Evolutionary conservation across 805 yeast species (phyloP).

Genomic region (Ogataea neopini): DNA sequence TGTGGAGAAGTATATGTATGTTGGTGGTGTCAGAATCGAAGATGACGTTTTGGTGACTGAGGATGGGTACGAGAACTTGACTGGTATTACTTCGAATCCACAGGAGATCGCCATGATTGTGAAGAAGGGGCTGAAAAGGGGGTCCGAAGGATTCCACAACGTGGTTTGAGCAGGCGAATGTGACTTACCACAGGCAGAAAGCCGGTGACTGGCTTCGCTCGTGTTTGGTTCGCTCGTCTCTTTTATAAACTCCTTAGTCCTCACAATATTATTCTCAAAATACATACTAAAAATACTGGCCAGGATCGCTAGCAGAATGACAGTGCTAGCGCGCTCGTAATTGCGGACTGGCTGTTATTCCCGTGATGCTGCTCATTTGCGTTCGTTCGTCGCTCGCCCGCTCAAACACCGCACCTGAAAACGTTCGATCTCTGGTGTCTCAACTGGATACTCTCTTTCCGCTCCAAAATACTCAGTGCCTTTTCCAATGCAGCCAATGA

Average conservation of each 20-base stretch:
- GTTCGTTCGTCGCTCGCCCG: background rate
- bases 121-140: slow-evolving; percentile 62
- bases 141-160: slow-evolving; percentile 62
- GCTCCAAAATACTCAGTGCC: slow-evolving; percentile 78
- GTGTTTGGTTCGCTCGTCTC: too few relatives aligned
- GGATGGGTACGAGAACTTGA: slow-evolving; percentile 77
- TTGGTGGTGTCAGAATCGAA: slow-evolving; percentile 98
- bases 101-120: slow-evolving; percentile 79
- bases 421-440: slow-evolving; percentile 84
- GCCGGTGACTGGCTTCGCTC: too few relatives aligned
- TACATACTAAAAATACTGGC: too few relatives aligned
- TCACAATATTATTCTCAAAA: too few relatives aligned
- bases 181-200: too few relatives aligned
- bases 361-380: too few relatives aligned
- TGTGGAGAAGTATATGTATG: slow-evolving; percentile 74
- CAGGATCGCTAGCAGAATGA: too few relatives aligned
- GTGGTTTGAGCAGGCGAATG: slow-evolving; percentile 22
- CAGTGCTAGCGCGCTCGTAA: too few relatives aligned
- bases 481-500: slow-evolving; percentile 75
- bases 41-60: slow-evolving; percentile 84
- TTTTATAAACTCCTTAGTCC: too few relatives aligned
- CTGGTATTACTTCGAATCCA: slow-evolving; percentile 84
- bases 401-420: slow-evolving; percentile 65
- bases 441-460: slow-evolving; percentile 84
- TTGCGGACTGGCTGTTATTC: too few relatives aligned